These are phyloP conservation scores for Neocucurbitaria cava DNA, from an alignment of 2,329 filamentous ascomycete species.

Conservation along the genomic window DNA sequence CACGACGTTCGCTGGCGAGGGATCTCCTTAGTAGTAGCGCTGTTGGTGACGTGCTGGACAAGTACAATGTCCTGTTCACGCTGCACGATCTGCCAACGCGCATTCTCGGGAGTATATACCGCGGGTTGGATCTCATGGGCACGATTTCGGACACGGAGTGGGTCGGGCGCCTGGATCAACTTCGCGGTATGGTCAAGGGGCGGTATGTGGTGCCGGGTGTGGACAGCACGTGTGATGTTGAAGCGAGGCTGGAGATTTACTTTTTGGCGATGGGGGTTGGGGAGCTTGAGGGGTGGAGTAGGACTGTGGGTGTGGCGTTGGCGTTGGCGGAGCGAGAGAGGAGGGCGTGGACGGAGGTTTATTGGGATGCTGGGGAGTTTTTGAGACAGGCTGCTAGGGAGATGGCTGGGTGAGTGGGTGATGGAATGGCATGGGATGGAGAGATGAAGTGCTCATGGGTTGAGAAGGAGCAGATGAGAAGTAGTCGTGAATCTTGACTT, in stretches of 20 bases:
- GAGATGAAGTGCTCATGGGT: background rate
- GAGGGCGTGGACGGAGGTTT: conserved; percentile 7
- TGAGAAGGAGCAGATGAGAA: background rate
- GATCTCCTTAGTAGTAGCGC: conserved; percentile 7
- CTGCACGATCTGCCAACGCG: conserved; percentile 7
- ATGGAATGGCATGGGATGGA: too few species aligned
- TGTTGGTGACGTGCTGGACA: conserved; percentile 5
- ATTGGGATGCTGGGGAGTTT: conserved; percentile 22
- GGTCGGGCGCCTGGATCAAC: conserved; percentile 9
- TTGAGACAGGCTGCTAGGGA: conserved; percentile 13
- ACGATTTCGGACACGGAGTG: conserved; percentile 15
- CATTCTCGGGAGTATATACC: conserved; percentile 13
- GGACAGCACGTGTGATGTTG: conserved; percentile 18
- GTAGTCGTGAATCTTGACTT: background rate
- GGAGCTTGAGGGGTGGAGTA: conserved; percentile 22
- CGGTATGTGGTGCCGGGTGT: conserved; percentile 6
- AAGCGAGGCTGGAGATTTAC: conserved; percentile 24
- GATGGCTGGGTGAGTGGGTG: background rate
- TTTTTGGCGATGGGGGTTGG: conserved; percentile 19
- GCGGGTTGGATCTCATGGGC: conserved; percentile 25
- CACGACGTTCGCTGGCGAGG: conserved; percentile 17
- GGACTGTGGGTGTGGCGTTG: conserved; percentile 13
- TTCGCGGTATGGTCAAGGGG: conserved; percentile 7
- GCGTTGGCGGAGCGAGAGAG: conserved; percentile 16
- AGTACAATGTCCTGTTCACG: conserved; percentile 15